phyloP scores from a whole-genome alignment of 805 yeast genomes.

The Kurtzmaniella cleridarum region DNA sequence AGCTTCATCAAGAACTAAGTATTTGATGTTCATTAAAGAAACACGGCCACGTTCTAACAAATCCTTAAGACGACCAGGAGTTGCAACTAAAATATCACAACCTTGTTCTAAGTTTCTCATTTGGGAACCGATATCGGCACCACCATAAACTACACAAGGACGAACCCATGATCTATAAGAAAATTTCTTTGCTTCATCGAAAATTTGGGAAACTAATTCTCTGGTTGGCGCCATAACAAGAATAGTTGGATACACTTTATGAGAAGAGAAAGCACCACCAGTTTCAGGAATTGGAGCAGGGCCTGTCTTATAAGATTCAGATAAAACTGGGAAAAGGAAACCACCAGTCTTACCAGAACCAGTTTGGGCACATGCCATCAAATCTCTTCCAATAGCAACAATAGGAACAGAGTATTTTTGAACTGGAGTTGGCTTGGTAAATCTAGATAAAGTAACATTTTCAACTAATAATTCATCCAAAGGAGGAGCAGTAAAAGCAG shows the following conservation, averaged over 20 bases:
- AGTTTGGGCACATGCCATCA: constrained; percentile 97
- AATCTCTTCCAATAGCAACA: constrained; percentile 82
- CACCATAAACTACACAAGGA: constrained; percentile 97
- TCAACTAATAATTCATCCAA: constrained; percentile 79
- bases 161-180: constrained; percentile 97
- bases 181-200: constrained; percentile 91
- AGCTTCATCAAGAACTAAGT: constrained; percentile 96
- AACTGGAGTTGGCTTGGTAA: constrained; percentile 94
- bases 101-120: constrained; percentile 86
- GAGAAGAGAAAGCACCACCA: constrained; percentile 49
- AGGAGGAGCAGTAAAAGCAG: constrained; percentile 86
- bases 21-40: constrained; percentile 83
- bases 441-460: constrained; percentile 83
- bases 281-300: constrained; percentile 60
- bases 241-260: constrained; percentile 90
- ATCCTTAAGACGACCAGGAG: constrained; percentile 98
- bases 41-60: constrained; percentile 91
- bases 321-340: constrained; percentile 93
- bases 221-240: constrained; percentile 97
- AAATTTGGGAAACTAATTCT: constrained; percentile 96
- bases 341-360: constrained; percentile 99
- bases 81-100: constrained; percentile 93
- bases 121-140: constrained; percentile 89
- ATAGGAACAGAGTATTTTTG: constrained; percentile 92
- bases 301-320: constrained; percentile 84